phyloP scores from a whole-genome alignment of 768 basidiomycete genomes.

The Suillus variegatus region DNA sequence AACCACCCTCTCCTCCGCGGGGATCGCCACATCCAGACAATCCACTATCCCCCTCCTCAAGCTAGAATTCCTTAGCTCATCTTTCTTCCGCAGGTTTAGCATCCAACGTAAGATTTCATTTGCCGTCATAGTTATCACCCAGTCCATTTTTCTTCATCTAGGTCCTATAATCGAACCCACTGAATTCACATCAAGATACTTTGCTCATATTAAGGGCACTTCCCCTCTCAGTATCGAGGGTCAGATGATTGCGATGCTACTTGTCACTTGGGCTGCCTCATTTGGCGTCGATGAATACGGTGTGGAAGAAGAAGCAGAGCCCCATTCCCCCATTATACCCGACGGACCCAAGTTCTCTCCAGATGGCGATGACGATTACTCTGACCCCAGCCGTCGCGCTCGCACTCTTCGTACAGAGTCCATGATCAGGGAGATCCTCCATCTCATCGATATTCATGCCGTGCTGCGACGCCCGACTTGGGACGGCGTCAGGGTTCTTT shows the following conservation, averaged over 20 bases:
- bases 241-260: constrained; percentile 71
- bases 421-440: constrained; percentile 77
- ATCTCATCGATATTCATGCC: constrained; percentile 77
- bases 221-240: constrained; percentile 71
- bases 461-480: constrained; percentile 80
- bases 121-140: constrained; percentile 9
- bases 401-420: constrained; percentile 59
- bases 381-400: constrained; percentile 39
- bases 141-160: constrained; percentile 33
- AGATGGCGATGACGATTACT: constrained; percentile 30
- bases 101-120: constrained; percentile 67
- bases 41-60: constrained; percentile 71
- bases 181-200: constrained; percentile 77
- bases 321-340: constrained; percentile 8
- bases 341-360: constrained; percentile 11
- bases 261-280: constrained; percentile 88
- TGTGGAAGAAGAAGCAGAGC: constrained; percentile 39
- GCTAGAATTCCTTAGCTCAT: constrained; percentile 77
- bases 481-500: constrained; percentile 81
- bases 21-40: constrained; percentile 7
- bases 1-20: constrained; percentile 11
- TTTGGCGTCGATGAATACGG: constrained; percentile 87
- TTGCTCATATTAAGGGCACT: constrained; percentile 62
- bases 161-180: constrained; percentile 84
- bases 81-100: constrained; percentile 84